Conservation (phyloP, 2,329 filamentous ascomycete genomes). For the Diatrype stigma region DNA sequence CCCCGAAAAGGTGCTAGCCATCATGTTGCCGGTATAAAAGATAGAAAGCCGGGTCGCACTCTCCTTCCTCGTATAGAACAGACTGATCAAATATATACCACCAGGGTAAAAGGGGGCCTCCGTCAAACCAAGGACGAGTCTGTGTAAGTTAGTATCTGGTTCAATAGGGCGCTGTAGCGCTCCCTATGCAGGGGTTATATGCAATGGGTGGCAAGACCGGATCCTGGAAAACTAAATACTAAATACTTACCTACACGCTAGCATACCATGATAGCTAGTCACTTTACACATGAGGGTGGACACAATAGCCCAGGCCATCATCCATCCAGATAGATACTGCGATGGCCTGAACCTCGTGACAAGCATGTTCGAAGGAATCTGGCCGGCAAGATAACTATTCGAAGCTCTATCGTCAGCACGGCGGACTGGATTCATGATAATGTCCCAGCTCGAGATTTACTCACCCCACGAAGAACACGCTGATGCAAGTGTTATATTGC, state of each 20-base stretch:
- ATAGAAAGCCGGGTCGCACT: background rate
- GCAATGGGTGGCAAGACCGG: no score
- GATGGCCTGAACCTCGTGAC: background rate
- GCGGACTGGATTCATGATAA: background rate
- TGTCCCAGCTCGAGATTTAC: background rate
- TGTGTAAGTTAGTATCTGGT: background rate
- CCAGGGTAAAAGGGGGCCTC: background rate
- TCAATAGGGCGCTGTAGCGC: background rate
- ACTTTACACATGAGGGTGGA: background rate
- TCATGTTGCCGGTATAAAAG: constrained; percentile 22
- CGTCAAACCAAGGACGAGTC: background rate
- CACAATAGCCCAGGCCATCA: background rate
- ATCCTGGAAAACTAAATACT: no score
- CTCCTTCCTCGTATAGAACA: background rate
- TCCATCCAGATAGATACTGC: background rate
- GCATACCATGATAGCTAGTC: background rate
- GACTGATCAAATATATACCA: background rate
- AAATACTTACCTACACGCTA: background rate
- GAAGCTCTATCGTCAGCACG: constrained; percentile 3
- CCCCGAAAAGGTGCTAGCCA: constrained; percentile 23
- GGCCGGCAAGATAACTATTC: constrained; percentile 1
- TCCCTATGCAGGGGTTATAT: no score
- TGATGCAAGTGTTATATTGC: constrained; percentile 33
- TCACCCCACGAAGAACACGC: constrained; percentile 26
- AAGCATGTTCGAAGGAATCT: constrained; percentile 8